Conservation (phyloP, 2,329 filamentous ascomycete species). For the Zymoseptoria ardabiliae region DNA sequence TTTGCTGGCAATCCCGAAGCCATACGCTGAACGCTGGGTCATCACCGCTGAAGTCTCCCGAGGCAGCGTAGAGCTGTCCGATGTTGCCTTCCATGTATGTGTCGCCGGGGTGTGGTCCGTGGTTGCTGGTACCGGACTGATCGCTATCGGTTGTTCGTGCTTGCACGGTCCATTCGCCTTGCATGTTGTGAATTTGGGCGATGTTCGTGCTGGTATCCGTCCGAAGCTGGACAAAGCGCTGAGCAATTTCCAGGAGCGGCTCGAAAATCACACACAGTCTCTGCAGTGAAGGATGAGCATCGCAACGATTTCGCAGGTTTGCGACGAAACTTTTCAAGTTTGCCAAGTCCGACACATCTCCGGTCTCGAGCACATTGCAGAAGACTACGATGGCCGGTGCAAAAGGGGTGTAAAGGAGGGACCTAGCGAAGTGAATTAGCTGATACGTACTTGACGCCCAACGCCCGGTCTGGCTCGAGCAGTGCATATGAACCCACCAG, state of each 20-base stretch:
- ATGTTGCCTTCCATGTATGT: background rate
- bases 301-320: background rate
- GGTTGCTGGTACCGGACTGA: background rate
- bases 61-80: background rate
- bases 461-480: background rate
- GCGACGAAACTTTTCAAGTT: background rate
- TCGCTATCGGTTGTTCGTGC: background rate
- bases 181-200: background rate
- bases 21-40: background rate
- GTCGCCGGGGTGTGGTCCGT: background rate
- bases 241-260: background rate
- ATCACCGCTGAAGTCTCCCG: background rate
- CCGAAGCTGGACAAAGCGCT: background rate
- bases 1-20: background rate
- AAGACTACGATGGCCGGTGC: background rate
- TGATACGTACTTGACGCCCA: background rate
- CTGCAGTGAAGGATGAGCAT: background rate
- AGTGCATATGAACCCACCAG: background rate
- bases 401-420: background rate
- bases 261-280: background rate
- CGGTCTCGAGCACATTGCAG: background rate
- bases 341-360: background rate
- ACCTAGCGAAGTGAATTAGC: background rate
- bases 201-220: background rate
- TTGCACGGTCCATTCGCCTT: background rate